Evolutionary conservation across 495 filamentous ascomycete species (phyloP).

Genomic region (Aspergillus coremiiformis): DNA sequence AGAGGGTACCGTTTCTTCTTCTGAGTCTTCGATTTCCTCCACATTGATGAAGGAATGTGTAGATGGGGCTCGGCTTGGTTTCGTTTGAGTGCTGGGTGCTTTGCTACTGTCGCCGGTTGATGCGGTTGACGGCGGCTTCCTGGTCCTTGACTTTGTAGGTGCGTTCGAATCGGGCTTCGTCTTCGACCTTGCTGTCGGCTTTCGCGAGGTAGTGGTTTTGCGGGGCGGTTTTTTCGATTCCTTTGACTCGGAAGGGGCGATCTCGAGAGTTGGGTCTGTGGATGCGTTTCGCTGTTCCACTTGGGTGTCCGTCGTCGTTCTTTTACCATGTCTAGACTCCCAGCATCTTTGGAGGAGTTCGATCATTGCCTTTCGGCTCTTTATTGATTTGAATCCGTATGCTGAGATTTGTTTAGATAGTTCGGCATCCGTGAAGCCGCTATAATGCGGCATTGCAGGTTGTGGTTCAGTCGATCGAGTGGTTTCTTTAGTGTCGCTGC

Average conservation of each 20-base stretch:
- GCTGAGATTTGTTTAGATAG: constrained; percentile 53
- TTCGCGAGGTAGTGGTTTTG: constrained; percentile 1
- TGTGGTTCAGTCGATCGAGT: constrained; percentile 4
- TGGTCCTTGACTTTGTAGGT: not conserved
- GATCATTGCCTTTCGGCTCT: constrained; percentile 63
- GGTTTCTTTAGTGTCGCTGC: not conserved
- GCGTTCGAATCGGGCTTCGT: constrained; percentile 2
- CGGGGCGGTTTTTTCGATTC: not conserved
- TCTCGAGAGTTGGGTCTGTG: not conserved
- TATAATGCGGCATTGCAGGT: constrained; percentile 51
- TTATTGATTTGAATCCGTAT: constrained; percentile 72
- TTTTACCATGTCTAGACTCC: constrained; percentile 40
- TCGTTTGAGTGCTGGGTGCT: not conserved
- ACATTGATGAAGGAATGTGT: constrained; percentile 23
- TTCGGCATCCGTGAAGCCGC: constrained; percentile 54
- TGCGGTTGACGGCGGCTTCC: not conserved
- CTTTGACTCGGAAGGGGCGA: constrained; percentile 4
- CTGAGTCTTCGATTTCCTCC: constrained; percentile 64
- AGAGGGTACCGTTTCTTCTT: constrained; percentile 37
- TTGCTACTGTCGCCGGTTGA: not conserved
- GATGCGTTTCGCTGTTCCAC: constrained; percentile 1
- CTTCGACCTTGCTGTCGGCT: constrained; percentile 6
- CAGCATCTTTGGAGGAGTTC: constrained; percentile 66
- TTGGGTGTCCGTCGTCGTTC: not conserved
- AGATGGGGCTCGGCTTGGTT: not conserved